Evolutionary conservation across 139 green algal genomes (phyloP).

Genomic region (Tetratostichococcus sp.): DNA sequence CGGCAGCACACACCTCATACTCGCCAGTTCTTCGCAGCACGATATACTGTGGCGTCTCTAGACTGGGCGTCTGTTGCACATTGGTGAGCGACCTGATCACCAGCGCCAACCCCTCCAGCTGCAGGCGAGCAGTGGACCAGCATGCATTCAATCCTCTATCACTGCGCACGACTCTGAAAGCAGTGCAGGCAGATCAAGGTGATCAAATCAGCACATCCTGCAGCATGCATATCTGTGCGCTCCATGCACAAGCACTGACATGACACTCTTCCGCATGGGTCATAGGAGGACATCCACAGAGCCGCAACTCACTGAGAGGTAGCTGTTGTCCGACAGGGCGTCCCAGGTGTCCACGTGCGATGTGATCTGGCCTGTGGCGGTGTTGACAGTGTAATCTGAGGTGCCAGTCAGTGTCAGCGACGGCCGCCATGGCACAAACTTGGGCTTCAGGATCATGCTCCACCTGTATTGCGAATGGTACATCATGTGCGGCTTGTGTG

Average conservation of each 20-base stretch:
- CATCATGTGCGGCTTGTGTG: not conserved
- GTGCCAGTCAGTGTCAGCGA: slow-evolving; percentile 40
- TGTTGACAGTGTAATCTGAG: slow-evolving; percentile 42
- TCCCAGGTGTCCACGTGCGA: slow-evolving; percentile 59
- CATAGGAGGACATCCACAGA: not conserved
- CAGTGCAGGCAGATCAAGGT: no score
- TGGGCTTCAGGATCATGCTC: slow-evolving; percentile 39
- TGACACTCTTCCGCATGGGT: no score
- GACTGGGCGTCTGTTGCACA: slow-evolving; percentile 13
- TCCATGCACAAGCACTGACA: no score
- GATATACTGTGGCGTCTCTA: slow-evolving; percentile 42
- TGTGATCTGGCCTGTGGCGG: slow-evolving; percentile 28
- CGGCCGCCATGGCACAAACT: slow-evolving; percentile 43
- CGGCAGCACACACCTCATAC: slow-evolving; percentile 46
- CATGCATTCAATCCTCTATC: no score
- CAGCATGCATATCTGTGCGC: no score
- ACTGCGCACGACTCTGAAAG: not conserved
- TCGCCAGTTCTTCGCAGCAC: slow-evolving; percentile 38
- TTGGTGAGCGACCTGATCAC: slow-evolving; percentile 16
- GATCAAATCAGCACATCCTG: no score
- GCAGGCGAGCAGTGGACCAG: not conserved
- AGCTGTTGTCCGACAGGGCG: slow-evolving; percentile 44
- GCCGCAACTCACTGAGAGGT: slow-evolving; percentile 25
- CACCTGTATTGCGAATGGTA: slow-evolving; percentile 20
- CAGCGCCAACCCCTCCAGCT: slow-evolving; percentile 16